Base-by-base conservation (phyloP, 169 alveolate species). In the Neospora caninum region DNA sequence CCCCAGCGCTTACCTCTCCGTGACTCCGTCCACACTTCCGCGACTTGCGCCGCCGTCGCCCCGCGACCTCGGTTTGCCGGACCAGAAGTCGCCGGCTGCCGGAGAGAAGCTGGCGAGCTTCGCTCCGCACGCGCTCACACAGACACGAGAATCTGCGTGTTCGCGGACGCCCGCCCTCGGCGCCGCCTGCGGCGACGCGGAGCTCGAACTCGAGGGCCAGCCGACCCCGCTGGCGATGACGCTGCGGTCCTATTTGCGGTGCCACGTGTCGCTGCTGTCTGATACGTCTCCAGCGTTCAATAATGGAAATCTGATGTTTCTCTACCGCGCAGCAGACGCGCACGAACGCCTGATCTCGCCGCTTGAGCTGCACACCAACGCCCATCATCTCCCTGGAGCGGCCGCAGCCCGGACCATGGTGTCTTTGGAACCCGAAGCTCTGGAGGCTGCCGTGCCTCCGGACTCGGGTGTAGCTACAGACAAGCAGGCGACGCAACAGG, bases 261-360 rank as follows among this genome's bases (percentile, higher is more conserved):
- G 94, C 69, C 94, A 92, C 80, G 83, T 80, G 92, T 91, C 94
- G 0, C 91, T 92, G 78, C 94, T 92, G 64, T 80, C 86, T 22
- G 94, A 92, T 54, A 58, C 92, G 64, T 80, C 88, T 34, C 92
- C 92, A 4, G 94, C 86, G 38, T 36, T 92, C n/a, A 89, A 86
- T 58, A 91, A 92, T 80, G 92, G 94, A 10, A 92, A 83, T 54
- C 92, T 92, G 49, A 80, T 89, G 87, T 54, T 92, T 80, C 94
- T 92, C 45, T 86, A 58, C 45, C 70, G 94, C 82, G 94, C 92
- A 31, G 86, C 92, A n/a, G 94, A 92, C 88, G 94, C 94, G 4
- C 94, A 92, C 38, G 92, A 92, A 45, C 69, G 94, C 20, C 64
- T 92, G 92, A 41, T 92, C 42, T 82, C 94, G 36, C 94, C 92